These are phyloP conservation scores for Dactylellina parvicollis DNA, from an alignment of 2,329 filamentous ascomycete genomes.

Conservation along the genomic window DNA sequence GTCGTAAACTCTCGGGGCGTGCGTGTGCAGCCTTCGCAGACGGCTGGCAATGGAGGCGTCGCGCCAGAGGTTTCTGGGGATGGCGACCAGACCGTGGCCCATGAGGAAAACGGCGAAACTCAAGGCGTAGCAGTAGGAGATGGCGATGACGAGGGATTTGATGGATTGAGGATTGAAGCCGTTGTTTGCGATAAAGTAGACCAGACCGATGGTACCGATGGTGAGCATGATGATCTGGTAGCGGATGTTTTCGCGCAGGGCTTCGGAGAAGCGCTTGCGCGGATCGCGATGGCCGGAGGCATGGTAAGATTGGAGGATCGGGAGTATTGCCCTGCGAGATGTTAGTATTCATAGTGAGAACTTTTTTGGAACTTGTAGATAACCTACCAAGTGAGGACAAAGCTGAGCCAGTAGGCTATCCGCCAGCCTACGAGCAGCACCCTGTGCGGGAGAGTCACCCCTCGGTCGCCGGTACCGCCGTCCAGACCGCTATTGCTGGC, in stretches of 20 bases:
- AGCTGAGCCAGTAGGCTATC: conserved; percentile 97
- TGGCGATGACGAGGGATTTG: conserved; percentile 87
- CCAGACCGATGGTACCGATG: conserved; percentile 74
- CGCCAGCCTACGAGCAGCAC: conserved; percentile 89
- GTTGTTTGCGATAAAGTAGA: conserved; percentile 85
- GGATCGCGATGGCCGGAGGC: conserved; percentile 93
- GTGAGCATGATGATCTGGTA: conserved; percentile 85
- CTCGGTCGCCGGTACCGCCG: conserved; percentile 69
- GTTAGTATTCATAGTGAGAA: conserved; percentile 36
- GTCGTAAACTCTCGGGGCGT: conserved; percentile 85
- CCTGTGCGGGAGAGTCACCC: conserved; percentile 84
- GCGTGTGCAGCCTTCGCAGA: conserved; percentile 77
- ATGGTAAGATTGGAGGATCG: conserved; percentile 90
- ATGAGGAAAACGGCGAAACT: conserved; percentile 94
- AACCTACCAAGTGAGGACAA: conserved; percentile 86
- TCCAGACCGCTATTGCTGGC: conserved; percentile 82
- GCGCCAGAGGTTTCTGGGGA: conserved; percentile 82
- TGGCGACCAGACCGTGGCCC: conserved; percentile 93
- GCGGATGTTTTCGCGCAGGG: conserved; percentile 83
- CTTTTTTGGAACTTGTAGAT: too few species aligned
- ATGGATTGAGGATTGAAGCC: conserved; percentile 77
- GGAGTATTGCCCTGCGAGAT: conserved; percentile 70
- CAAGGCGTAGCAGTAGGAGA: conserved; percentile 93
- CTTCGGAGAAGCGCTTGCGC: conserved; percentile 81
- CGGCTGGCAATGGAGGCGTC: conserved; percentile 79